Conservation (phyloP, 192 early-diverging fungal species). For the Coemansia sp. region DNA sequence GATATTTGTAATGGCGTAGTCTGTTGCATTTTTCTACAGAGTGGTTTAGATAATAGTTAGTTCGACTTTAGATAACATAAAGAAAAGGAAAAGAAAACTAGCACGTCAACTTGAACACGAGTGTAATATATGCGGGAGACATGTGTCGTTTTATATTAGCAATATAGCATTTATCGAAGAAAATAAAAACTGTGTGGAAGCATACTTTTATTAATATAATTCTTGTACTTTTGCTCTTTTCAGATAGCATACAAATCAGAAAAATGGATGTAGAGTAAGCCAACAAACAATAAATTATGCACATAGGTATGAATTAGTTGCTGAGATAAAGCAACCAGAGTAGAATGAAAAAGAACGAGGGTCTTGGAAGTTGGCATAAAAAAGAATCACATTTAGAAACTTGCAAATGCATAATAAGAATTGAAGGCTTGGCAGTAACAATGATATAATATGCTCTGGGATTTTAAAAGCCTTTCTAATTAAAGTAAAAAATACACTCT, state of each 20-base stretch:
- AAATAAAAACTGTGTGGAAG: too few relatives aligned
- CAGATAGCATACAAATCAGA: neutral
- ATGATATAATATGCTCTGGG: neutral
- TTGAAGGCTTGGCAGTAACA: neutral
- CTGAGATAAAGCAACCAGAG: neutral
- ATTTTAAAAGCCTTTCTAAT: too few relatives aligned
- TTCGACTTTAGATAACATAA: too few relatives aligned
- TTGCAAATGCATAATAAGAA: neutral
- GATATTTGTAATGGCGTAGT: constrained; percentile 37
- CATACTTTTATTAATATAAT: too few relatives aligned
- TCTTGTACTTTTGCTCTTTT: neutral
- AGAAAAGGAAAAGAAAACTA: neutral
- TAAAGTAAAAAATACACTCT: too few relatives aligned
- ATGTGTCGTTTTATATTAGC: neutral
- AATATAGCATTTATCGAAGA: neutral
- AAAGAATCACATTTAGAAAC: neutral
- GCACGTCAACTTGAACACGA: neutral
- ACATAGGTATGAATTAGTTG: neutral
- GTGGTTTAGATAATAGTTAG: neutral
- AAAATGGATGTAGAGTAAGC: neutral
- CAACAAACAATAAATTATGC: neutral
- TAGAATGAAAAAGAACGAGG: neutral
- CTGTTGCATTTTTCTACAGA: constrained; percentile 9
- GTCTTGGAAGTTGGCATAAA: neutral
- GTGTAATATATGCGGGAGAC: neutral